Conservation (phyloP, 169 alveolate species). For the Eimeria maxima region DNA sequence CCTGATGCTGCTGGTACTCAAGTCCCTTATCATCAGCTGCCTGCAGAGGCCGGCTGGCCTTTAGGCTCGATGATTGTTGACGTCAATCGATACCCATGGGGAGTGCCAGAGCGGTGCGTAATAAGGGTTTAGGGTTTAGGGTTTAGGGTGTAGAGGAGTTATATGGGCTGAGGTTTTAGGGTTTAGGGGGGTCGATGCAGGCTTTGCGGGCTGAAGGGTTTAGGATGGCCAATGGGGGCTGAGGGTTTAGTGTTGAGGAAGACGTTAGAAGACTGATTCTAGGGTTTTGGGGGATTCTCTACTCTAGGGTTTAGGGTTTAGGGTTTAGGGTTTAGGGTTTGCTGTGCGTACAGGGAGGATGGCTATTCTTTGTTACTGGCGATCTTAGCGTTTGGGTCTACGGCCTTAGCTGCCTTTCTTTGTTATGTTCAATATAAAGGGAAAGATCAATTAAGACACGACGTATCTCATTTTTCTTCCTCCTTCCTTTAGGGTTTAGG, state of each 20-base stretch:
- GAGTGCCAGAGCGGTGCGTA: slow-evolving; percentile 51
- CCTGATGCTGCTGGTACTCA: too few relatives aligned
- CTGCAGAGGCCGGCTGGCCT: slow-evolving; percentile 66
- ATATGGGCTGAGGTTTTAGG: background rate
- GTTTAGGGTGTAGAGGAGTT: slow-evolving; percentile 1
- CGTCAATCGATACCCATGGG: slow-evolving; percentile 70
- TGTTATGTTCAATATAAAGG: background rate
- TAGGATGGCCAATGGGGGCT: too few relatives aligned
- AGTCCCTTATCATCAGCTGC: background rate
- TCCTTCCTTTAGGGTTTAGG: slow-evolving; percentile 6
- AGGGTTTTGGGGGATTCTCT: too few relatives aligned
- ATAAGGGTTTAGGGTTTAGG: background rate
- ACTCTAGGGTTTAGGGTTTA: too few relatives aligned
- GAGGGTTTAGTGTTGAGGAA: too few relatives aligned
- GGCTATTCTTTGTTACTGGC: background rate
- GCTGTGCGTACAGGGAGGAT: background rate
- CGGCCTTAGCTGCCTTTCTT: background rate
- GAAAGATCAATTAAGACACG: background rate
- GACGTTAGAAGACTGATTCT: too few relatives aligned
- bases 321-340: background rate
- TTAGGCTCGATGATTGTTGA: slow-evolving; percentile 76
- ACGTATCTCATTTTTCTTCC: background rate
- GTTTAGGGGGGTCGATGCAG: background rate
- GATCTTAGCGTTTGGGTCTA: background rate
- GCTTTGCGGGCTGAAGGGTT: background rate